Evolutionary conservation across 352 stramenopile species (phyloP).

Genomic region (Pythium brachiatum): DNA sequence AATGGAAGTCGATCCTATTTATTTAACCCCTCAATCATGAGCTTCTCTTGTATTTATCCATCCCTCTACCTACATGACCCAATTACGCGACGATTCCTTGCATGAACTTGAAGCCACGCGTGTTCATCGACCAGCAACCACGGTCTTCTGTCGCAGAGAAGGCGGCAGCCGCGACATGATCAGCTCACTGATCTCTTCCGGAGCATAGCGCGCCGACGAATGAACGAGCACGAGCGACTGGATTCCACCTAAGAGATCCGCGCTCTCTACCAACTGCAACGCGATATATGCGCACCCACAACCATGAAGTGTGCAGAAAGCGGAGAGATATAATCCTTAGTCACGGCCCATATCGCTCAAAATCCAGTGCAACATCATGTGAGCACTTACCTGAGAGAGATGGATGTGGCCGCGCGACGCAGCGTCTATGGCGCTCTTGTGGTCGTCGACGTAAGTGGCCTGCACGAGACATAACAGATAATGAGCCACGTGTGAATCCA

Average conservation of each 20-base stretch:
- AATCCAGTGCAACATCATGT: no score
- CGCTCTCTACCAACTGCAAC: constrained; percentile 40
- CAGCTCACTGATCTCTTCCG: constrained; percentile 31
- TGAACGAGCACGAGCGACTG: constrained; percentile 65
- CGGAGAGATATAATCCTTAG: constrained; percentile 3
- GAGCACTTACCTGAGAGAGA: constrained; percentile 50
- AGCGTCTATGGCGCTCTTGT: constrained; percentile 45
- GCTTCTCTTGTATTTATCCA: not conserved
- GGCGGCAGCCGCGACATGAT: constrained; percentile 33
- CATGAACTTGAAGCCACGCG: not conserved
- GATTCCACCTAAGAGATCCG: constrained; percentile 43
- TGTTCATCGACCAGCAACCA: constrained; percentile 22
- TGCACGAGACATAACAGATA: constrained; percentile 15
- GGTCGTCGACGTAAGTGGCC: constrained; percentile 65
- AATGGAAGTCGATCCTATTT: not conserved
- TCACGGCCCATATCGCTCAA: no score
- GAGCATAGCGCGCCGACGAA: constrained; percentile 64
- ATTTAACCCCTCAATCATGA: not conserved
- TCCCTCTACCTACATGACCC: no score
- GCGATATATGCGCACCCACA: not conserved
- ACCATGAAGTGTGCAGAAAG: not conserved
- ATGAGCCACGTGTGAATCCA: not conserved
- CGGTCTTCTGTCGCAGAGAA: constrained; percentile 44
- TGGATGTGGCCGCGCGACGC: constrained; percentile 66
- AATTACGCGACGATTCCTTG: not conserved